A percentile compares a stretch with the other conserved stretches of the same genome.
These are phyloP conservation scores for Claviceps sorghi DNA, from an alignment of 2,329 filamentous ascomycete genomes.

Conservation along the genomic window DNA sequence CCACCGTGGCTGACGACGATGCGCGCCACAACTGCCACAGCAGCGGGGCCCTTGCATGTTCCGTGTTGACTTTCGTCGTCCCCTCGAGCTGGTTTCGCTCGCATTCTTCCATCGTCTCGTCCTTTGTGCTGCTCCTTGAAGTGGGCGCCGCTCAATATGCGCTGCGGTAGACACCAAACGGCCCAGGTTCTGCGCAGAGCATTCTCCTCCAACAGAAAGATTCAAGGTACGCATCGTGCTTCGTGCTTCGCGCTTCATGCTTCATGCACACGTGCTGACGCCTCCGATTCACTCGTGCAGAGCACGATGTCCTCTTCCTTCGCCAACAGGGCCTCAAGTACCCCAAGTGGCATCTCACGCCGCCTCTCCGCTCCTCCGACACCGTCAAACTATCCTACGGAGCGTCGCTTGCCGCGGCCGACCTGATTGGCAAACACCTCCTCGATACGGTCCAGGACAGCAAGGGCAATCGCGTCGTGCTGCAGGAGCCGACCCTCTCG, in stretches of 20 bases:
- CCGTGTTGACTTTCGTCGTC: not conserved
- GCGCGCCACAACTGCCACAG: no score
- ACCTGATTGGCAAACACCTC: constrained; percentile 48
- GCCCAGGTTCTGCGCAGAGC: not conserved
- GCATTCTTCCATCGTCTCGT: not conserved
- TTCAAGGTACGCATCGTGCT: constrained; percentile 11
- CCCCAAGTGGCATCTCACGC: constrained; percentile 24
- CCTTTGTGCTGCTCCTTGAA: no score
- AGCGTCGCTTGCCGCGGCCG: constrained; percentile 32
- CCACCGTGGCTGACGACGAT: no score
- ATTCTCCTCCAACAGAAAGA: constrained; percentile 15
- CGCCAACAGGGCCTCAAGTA: constrained; percentile 22
- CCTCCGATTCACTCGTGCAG: constrained; percentile 10
- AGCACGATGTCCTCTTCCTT: constrained; percentile 26
- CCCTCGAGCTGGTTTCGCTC: not conserved
- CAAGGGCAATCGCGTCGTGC: constrained; percentile 33
- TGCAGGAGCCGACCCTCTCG: constrained; percentile 53
- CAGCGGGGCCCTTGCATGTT: no score
- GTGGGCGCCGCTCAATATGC: not conserved
- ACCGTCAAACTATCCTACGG: constrained; percentile 27
- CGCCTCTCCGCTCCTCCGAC: constrained; percentile 18
- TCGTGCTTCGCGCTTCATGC: not conserved
- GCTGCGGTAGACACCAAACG: not conserved
- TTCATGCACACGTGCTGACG: not conserved
- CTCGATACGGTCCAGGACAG: constrained; percentile 44